Evolutionary conservation across 2,329 filamentous ascomycete genomes (phyloP).

Genomic region (Periconia sp.): DNA sequence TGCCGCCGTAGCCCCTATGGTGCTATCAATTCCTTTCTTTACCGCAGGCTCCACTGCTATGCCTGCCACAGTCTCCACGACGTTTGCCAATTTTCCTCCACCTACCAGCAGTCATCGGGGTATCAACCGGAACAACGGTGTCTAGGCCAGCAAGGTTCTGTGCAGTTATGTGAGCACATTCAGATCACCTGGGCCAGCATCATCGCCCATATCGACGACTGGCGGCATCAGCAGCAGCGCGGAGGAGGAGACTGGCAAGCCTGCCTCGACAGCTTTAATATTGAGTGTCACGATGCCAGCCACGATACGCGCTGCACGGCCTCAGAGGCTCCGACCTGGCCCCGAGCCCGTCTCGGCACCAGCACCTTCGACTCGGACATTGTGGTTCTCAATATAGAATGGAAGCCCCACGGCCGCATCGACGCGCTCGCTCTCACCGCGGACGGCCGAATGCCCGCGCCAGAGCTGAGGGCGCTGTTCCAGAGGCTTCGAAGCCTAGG

Average conservation of each 20-base stretch:
- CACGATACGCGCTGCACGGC: conserved; percentile 23
- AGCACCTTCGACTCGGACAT: conserved; percentile 2
- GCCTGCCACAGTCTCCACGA: conserved; percentile 16
- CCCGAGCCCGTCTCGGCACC: conserved; percentile 21
- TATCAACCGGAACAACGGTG: conserved; percentile 12
- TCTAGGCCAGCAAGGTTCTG: conserved; percentile 21
- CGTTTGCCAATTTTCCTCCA: conserved; percentile 14
- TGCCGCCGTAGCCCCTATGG: neutral
- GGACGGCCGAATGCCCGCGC: conserved; percentile 22
- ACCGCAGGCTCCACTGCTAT: conserved; percentile 12
- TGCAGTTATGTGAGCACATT: conserved; percentile 22
- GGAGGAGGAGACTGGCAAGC: conserved; percentile 17
- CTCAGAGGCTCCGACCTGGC: conserved; percentile 23
- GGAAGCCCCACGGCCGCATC: conserved; percentile 23
- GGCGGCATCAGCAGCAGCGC: conserved; percentile 14
- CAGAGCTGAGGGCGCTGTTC: conserved; percentile 20
- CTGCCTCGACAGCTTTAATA: conserved; percentile 21
- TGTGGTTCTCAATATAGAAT: conserved; percentile 25
- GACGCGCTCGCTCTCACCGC: conserved; percentile 19
- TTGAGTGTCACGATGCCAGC: conserved; percentile 24
- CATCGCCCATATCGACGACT: conserved; percentile 20
- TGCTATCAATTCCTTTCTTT: neutral
- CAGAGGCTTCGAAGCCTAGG: conserved; percentile 19
- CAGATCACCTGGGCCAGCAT: conserved; percentile 25
- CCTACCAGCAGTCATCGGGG: conserved; percentile 7